A percentile compares a stretch with the other conserved stretches of the same genome.
These are phyloP conservation scores for Pseudogymnoascus sp. DNA, from an alignment of 2,329 filamentous ascomycete species.

Conservation along the genomic window DNA sequence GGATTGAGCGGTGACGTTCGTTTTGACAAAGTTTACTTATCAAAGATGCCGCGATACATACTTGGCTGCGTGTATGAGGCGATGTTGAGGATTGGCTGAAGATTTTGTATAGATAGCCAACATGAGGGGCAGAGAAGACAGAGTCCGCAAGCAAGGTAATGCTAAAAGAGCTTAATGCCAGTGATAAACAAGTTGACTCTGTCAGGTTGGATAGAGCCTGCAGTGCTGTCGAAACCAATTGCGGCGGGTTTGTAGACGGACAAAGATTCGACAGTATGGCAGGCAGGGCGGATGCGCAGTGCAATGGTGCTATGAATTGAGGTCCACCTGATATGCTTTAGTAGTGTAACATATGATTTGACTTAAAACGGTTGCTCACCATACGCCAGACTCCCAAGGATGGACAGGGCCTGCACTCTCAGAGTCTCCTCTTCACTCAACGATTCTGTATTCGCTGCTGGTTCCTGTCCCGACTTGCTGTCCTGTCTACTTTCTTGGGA, in stretches of 20 bases:
- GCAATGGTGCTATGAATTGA: constrained; percentile 67
- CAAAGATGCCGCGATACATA: constrained; percentile 50
- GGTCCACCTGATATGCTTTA: constrained; percentile 57
- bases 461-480: constrained; percentile 42
- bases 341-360: constrained; percentile 2
- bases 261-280: constrained; percentile 66
- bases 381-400: constrained; percentile 78
- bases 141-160: constrained; percentile 50
- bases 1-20: constrained; percentile 60
- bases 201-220: constrained; percentile 66
- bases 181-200: constrained; percentile 46
- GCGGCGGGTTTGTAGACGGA: constrained; percentile 53
- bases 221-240: constrained; percentile 66
- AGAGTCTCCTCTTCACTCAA: constrained; percentile 59
- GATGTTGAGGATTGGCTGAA: constrained; percentile 51
- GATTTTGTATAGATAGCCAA: constrained; percentile 58
- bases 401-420: constrained; percentile 70
- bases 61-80: constrained; percentile 52
- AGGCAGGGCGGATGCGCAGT: constrained; percentile 59
- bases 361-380: constrained; percentile 44
- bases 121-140: constrained; percentile 56
- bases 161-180: constrained; percentile 45
- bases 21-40: constrained; percentile 57
- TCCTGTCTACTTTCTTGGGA: constrained; percentile 35
- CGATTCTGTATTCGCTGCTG: constrained; percentile 13